Conservation (phyloP, 2,329 filamentous ascomycete species). For the Myriangium duriaei region DNA sequence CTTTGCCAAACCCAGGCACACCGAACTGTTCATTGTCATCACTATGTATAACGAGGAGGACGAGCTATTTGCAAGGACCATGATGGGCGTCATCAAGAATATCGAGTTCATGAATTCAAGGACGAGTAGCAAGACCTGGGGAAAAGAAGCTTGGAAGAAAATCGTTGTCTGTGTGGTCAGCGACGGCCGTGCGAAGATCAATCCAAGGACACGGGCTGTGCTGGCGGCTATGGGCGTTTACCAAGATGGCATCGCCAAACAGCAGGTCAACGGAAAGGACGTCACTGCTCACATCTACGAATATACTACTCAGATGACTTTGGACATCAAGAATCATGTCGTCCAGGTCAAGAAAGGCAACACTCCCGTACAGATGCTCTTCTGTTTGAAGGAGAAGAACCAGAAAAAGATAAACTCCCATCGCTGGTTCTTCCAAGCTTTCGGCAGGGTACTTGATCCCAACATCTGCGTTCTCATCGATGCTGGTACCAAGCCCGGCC, state of each 20-base stretch:
- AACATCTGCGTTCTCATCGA: conserved; percentile 96
- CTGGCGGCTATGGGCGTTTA: conserved; percentile 91
- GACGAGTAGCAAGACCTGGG: conserved; percentile 92
- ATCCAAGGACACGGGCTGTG: conserved; percentile 76
- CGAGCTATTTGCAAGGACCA: conserved; percentile 83
- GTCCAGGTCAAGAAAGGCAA: conserved; percentile 71
- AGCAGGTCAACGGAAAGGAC: conserved; percentile 91
- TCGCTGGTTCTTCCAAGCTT: conserved; percentile 97
- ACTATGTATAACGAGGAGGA: conserved; percentile 99
- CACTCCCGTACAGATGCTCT: conserved; percentile 89
- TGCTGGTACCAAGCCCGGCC: conserved; percentile 87
- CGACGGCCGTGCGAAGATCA: conserved; percentile 94
- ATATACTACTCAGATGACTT: conserved; percentile 75
- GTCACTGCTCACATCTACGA: conserved; percentile 96
- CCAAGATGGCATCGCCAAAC: conserved; percentile 96
- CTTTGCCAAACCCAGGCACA: conserved; percentile 84
- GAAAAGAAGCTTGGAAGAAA: conserved; percentile 98
- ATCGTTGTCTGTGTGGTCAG: conserved; percentile 97
- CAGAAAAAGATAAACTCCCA: conserved; percentile 99
- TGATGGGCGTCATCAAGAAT: conserved; percentile 97
- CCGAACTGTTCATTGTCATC: conserved; percentile 88
- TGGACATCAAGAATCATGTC: conserved; percentile 81
- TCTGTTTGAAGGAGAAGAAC: conserved; percentile 98
- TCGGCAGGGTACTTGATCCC: conserved; percentile 80
- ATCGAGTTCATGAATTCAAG: conserved; percentile 96